phyloP scores from a whole-genome alignment of 2,329 filamentous ascomycete species.

The Trichophyton mentagrophytes region DNA sequence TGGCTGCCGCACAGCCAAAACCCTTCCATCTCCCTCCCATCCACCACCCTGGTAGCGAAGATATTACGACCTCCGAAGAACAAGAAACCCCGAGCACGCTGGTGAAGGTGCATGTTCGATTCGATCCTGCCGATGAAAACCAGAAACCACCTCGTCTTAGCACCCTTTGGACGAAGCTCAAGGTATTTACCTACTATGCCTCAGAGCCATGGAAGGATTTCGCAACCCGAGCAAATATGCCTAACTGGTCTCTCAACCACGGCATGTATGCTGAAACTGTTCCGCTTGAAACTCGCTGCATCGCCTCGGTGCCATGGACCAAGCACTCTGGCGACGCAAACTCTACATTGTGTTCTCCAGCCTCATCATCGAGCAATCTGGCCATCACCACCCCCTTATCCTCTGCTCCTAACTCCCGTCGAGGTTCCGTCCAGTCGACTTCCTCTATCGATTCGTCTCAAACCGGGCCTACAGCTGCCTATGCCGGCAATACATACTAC shows the following conservation, averaged over 20 bases:
- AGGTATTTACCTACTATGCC: conserved; percentile 46
- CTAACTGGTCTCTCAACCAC: conserved; percentile 33
- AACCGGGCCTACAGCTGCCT: conserved; percentile 27
- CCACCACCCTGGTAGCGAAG: conserved; percentile 17
- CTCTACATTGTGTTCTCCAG: conserved; percentile 28
- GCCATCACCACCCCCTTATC: conserved; percentile 12
- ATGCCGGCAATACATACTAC: conserved; percentile 42
- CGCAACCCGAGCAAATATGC: conserved; percentile 32
- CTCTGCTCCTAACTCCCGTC: conserved; percentile 18
- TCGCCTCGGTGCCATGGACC: conserved; percentile 46
- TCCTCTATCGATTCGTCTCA: conserved; percentile 22
- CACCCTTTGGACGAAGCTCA: conserved; percentile 42
- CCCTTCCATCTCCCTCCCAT: conserved; percentile 36
- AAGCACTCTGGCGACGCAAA: conserved; percentile 31
- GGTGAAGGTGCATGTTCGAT: conserved; percentile 45
- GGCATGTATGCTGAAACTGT: conserved; percentile 43
- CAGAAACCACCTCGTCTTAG: conserved; percentile 42
- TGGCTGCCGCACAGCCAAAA: conserved; percentile 46
- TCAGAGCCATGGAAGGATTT: conserved; percentile 39
- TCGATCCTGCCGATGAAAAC: conserved; percentile 43
- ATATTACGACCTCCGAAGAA: conserved; percentile 17
- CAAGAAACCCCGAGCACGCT: conserved; percentile 38
- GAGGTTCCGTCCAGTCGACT: conserved; percentile 16
- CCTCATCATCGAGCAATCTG: conserved; percentile 23
- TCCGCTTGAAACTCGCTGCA: conserved; percentile 42